Base-by-base conservation (phyloP, 2,329 filamentous ascomycete genomes). In the Alternaria panax region DNA sequence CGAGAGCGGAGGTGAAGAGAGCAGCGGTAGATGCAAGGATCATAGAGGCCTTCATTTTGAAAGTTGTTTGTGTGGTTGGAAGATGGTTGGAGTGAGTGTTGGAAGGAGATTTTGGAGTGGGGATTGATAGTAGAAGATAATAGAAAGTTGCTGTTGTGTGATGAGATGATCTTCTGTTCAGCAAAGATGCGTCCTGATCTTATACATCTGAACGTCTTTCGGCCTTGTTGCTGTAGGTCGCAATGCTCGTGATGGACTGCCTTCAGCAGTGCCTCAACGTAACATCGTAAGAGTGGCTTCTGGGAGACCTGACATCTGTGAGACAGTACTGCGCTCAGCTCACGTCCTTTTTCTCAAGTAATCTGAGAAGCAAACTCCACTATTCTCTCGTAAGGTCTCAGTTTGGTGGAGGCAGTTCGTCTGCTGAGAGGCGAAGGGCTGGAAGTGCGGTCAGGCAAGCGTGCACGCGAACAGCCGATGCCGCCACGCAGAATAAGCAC, bases 31-130 rank as follows among this genome's bases (percentile, higher is more conserved):
- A 38, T 8, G 51, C 22, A 40, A 59, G 11, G 25, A 59, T 45
- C 22, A 51, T 55, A 7, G 57, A 40, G 57, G 57, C 20, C 51
- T 51, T 55, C 57, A 59, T 59, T 24, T 41, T 59, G 50, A 46
- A 11, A 28, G 22, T 42, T 57, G 36, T 34, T 57, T 54, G 43
- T 18, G 27, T 30, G 24, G n/a, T 28, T 43, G 45, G 30, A 40
- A 27, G 40, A 14, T 52, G 51, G 42, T 36, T 34, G 18, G 28
- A 34, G 28, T 48, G 27, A 16, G 28, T 48, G 45, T 32, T 24
- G 27, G 25, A 14, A 45, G 28, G 14, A 36, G 42, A 18, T 32
- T 32, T 12, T 28, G 24, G 7, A 22, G 18, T 22, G 20, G 24
- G 28, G 50, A 28, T 48, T 22, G 43, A 24, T 34, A 16, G 14